Base-by-base conservation (phyloP, 2,329 filamentous ascomycete species). In the Tolypocladium guangdongense region DNA sequence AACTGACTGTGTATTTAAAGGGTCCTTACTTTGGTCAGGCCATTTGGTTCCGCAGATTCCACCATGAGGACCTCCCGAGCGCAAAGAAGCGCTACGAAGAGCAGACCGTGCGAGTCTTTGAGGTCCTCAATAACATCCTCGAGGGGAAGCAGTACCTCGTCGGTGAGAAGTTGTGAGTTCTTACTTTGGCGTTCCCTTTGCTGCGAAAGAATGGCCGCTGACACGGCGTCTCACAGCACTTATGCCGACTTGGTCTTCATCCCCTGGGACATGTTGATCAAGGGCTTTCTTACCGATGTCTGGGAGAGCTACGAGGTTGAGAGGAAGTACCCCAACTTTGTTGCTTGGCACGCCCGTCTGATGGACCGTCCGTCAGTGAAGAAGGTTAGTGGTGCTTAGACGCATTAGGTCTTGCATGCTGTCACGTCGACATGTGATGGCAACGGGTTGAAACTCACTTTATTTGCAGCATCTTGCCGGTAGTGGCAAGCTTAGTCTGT, bases 21-120 rank as follows among this genome's bases (percentile, higher is more conserved):
- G 70, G 69, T 0, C 70, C 70, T 2, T 72, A 72, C 54, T 72
- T 59, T 47, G 67, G 68, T 46, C 68, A 66, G 58, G 59, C 56
- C 22, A 54, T 59, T 8, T 70, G 67, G 66, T 70, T 67, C 55
- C 55, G 58, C 54, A 55, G 52, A 4, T 68, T 48, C 55, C 61
- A 67, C 52, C 56, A 56, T 1, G 66, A 66, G 37, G 54, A 63
- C 14, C 52, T 68, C 12, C 62, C 61, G 11, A 61, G 57, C 7
- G 66, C 64, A 52, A 66, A 62, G 56, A 57, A 63, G 36, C 61
- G 66, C 8, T 70, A 70, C 57, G 56, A 56, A 12, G 60, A 65
- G 36, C 59, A 70, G 56, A 58, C 58, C 32, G 50, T 59, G 22
- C 66, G 67, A 18, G 64, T 68, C 30, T 47, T 64, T n/a, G 52